Conservation (phyloP, 805 yeast species). For the Candida endomychidarum region DNA sequence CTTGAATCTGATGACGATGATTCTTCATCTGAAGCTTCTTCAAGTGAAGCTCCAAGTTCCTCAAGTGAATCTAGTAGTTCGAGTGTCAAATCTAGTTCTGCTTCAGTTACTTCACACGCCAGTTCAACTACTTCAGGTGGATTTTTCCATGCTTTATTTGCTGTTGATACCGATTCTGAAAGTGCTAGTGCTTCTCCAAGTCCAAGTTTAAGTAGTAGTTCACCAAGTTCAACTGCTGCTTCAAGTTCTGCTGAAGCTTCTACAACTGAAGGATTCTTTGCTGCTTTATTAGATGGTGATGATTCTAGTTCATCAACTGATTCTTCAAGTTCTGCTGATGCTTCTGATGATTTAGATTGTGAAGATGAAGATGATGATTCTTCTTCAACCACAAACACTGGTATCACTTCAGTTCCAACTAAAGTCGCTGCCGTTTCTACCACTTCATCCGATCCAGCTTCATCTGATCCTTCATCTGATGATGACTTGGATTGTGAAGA, state of each 20-base stretch:
- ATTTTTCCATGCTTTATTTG: constrained; percentile 10
- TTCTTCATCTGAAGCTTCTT: constrained; percentile 8
- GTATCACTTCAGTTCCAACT: constrained; percentile 1
- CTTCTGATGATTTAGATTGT: constrained; percentile 13
- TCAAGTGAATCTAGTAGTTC: constrained; percentile 10
- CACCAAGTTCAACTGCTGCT: constrained; percentile 9
- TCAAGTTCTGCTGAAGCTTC: constrained; percentile 10
- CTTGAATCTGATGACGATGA: constrained; percentile 8
- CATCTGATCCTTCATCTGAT: constrained; percentile 7
- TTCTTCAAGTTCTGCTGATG: not conserved
- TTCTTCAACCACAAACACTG: not conserved
- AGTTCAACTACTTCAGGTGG: constrained; percentile 9
- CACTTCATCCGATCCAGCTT: constrained; percentile 2
- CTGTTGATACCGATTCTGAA: constrained; percentile 3
- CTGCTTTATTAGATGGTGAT: constrained; percentile 2
- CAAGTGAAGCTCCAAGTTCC: constrained; percentile 4
- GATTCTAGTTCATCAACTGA: constrained; percentile 2
- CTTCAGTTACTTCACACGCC: constrained; percentile 10
- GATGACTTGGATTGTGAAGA: constrained; percentile 18
- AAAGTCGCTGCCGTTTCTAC: not conserved
- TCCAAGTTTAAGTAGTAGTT: constrained; percentile 5
- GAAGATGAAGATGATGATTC: constrained; percentile 10
- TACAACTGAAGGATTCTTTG: constrained; percentile 7
- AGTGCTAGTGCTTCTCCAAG: constrained; percentile 6
- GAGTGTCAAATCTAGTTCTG: constrained; percentile 12